Percentiles rank a stretch among this genome's conserved stretches.
Conservation (phyloP, 2,329 filamentous ascomycete species). For the Aureobasidium mangrovei region DNA sequence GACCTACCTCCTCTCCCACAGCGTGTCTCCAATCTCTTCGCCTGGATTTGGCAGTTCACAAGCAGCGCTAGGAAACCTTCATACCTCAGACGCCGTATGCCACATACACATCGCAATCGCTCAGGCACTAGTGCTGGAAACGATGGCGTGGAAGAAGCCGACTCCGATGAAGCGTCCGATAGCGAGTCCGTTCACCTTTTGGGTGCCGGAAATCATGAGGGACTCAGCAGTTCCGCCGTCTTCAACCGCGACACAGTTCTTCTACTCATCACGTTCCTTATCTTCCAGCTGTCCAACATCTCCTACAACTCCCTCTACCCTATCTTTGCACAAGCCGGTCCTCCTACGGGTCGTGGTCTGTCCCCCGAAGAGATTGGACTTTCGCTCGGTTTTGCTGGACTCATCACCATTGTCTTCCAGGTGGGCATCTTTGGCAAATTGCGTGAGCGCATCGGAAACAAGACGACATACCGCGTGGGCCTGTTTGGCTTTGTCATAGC, state of each 20-base stretch:
- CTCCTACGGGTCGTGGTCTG: constrained; percentile 69
- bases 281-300: constrained; percentile 90
- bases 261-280: constrained; percentile 74
- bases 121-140: constrained; percentile 17
- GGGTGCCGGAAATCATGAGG: constrained; percentile 26
- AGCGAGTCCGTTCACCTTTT: constrained; percentile 20
- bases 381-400: constrained; percentile 72
- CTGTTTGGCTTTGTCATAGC: constrained; percentile 72
- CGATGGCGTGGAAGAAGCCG: constrained; percentile 29
- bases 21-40: constrained; percentile 52
- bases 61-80: constrained; percentile 47
- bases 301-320: constrained; percentile 94
- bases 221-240: constrained; percentile 50
- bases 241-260: constrained; percentile 75
- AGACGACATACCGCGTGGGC: constrained; percentile 70
- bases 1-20: constrained; percentile 52
- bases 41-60: constrained; percentile 62
- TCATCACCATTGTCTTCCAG: constrained; percentile 84
- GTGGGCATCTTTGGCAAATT: constrained; percentile 73
- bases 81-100: constrained; percentile 40
- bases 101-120: constrained; percentile 12
- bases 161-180: constrained; percentile 29
- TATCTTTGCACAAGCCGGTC: constrained; percentile 70
- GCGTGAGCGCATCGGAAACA: constrained; percentile 72
- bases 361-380: constrained; percentile 75